Conservation (phyloP, 1,284 basidiomycete species). For the Trichosporon sp. region DNA sequence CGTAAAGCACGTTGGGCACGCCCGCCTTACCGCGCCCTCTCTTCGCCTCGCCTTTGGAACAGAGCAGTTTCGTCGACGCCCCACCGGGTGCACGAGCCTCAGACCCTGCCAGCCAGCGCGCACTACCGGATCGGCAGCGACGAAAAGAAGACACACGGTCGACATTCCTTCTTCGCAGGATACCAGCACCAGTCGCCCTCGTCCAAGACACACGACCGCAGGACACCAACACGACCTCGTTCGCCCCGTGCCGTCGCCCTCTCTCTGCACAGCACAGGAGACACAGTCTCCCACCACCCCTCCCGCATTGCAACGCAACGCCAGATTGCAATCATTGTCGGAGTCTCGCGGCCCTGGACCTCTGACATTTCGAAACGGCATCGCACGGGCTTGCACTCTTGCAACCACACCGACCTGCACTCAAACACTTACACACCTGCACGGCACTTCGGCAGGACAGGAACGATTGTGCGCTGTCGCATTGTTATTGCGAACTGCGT, state of each 20-base stretch:
- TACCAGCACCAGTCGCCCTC: neutral
- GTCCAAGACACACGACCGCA: neutral
- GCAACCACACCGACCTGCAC: neutral
- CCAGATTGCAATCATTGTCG: neutral
- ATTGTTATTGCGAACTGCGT: constrained; percentile 2
- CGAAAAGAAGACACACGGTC: constrained; percentile 4
- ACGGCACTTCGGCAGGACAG: neutral
- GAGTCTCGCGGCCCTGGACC: constrained; percentile 1
- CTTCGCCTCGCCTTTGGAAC: neutral
- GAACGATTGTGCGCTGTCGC: neutral
- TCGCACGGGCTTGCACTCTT: neutral
- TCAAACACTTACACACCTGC: neutral
- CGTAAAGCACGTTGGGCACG: constrained; percentile 13
- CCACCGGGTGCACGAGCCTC: constrained; percentile 7
- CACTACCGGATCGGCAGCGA: constrained; percentile 14
- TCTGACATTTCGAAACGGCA: neutral
- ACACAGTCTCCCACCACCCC: neutral
- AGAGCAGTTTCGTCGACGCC: neutral
- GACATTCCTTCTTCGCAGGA: neutral
- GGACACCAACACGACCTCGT: neutral
- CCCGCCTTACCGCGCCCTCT: neutral
- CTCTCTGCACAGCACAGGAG: neutral
- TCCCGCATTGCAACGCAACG: neutral
- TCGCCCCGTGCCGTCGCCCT: neutral
- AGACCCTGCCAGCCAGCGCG: neutral